A percentile compares a stretch with the other conserved stretches of the same genome.
These are phyloP conservation scores for Penicillium atrosanguineum DNA, from an alignment of 495 filamentous ascomycete genomes.

Conservation along the genomic window DNA sequence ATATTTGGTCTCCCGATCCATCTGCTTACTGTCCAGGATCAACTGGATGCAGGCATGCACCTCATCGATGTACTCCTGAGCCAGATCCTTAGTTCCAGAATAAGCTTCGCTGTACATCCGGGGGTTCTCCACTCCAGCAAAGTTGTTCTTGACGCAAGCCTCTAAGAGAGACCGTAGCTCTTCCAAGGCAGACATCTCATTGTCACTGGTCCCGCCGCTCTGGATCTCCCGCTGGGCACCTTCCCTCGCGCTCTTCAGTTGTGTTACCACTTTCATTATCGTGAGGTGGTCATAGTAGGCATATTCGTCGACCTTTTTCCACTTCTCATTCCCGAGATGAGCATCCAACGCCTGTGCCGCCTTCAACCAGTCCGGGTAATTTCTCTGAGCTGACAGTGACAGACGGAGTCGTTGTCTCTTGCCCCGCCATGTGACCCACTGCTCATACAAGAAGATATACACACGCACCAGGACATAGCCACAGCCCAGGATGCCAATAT, in stretches of 20 bases:
- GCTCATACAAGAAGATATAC: conserved; percentile 88
- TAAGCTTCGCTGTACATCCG: conserved; percentile 94
- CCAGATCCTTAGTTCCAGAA: conserved; percentile 89
- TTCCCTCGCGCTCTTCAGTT: conserved; percentile 63
- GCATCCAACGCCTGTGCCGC: conserved; percentile 77
- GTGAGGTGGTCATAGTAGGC: conserved; percentile 92
- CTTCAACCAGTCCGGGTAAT: conserved; percentile 77
- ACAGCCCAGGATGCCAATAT: conserved; percentile 68
- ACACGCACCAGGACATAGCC: conserved; percentile 77
- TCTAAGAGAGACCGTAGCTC: conserved; percentile 75
- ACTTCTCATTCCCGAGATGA: conserved; percentile 76
- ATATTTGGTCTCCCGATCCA: conserved; percentile 73
- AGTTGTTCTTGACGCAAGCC: conserved; percentile 95
- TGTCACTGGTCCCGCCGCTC: conserved; percentile 14
- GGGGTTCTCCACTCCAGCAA: conserved; percentile 92
- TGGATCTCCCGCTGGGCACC: conserved; percentile 51
- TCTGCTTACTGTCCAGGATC: conserved; percentile 61
- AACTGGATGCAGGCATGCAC: conserved; percentile 58
- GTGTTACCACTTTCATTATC: conserved; percentile 67
- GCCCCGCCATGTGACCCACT: conserved; percentile 59
- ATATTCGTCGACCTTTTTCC: conserved; percentile 87
- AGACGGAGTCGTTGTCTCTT: conserved; percentile 65
- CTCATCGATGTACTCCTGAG: conserved; percentile 88
- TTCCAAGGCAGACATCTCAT: conserved; percentile 55
- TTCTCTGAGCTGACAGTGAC: conserved; percentile 64